A percentile compares a stretch with the other conserved stretches of the same genome.
Conservation (phyloP, 345 rosid species). For the Hypericum androsaemum region DNA sequence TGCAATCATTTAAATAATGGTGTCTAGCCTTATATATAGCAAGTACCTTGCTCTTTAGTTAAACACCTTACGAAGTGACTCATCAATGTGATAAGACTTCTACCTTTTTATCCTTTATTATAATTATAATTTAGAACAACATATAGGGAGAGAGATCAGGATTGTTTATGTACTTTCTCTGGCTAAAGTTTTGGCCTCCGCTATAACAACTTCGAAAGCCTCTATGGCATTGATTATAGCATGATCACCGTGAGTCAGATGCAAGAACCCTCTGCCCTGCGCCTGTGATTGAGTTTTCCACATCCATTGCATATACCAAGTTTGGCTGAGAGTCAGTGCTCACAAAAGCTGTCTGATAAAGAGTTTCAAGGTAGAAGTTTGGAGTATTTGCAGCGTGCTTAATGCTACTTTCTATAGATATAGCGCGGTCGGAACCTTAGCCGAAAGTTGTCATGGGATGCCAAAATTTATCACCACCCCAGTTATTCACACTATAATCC, state of each 20-base stretch:
- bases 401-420: conserved; percentile 54
- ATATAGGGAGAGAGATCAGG: background rate
- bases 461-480: conserved; percentile 99
- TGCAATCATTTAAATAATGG: too few species aligned
- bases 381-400: conserved; percentile 58
- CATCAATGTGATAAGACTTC: too few species aligned
- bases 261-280: conserved; percentile 65
- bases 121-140: too few species aligned
- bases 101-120: too few species aligned
- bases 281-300: conserved; percentile 49
- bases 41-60: too few species aligned
- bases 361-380: conserved; percentile 76
- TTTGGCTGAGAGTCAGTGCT: conserved; percentile 63
- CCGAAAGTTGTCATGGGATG: conserved; percentile 46
- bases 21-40: too few species aligned
- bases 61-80: too few species aligned
- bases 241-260: conserved; percentile 48
- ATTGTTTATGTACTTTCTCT: conserved; percentile 56
- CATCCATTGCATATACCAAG: conserved; percentile 58
- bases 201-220: conserved; percentile 60
- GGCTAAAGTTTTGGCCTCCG: conserved; percentile 58
- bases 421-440: conserved; percentile 42
- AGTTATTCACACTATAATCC: conserved; percentile 66
- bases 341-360: conserved; percentile 69
- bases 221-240: conserved; percentile 85